Evolutionary conservation across 2,329 filamentous ascomycete species (phyloP), one percentile per base, ranked within the genome.

Genomic region (Botrytis hyacinthi): DNA sequence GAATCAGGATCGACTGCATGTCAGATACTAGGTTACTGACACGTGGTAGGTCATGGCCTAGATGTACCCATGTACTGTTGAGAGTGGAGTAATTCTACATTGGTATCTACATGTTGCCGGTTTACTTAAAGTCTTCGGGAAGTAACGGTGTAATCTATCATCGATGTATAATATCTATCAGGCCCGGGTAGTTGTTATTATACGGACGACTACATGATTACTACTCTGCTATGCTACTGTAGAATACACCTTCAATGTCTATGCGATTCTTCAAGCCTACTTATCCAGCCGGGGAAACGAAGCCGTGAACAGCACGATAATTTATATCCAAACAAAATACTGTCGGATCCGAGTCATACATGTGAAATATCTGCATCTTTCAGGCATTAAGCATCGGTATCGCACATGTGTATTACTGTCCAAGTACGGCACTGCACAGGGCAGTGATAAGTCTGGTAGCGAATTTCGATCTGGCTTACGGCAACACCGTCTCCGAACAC

Each of bases 1-100:
- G 70, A 72, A 66, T 72, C 70, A 72, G 70, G 70, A 72, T 72
- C 61, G 26, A 48, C 70, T 72, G 70, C 70, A 72, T 72, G 70
- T 72, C 61, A 72, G 70, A 66, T 67, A 42, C 66, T 72, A 68
- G 66, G 16, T 68, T 72, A 37, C 46, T 72, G 70, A 72, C 70
- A 72, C 70, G 70, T 72, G 70, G 70, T 72, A 42, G 37, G 60
- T 37, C 60, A 54, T 32, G 32, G 60, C 44, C 69, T 71, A 71
- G 59, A 51, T 40, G 35, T 48, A 40, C 32, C 46, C 40, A 46
- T 62, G 69, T 46, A 63, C 26, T 54, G n/a, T 29, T 65, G 60
- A 66, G 60, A 65, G 32, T 37, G 40, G 42, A 46, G 35, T 40
- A 71, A 22, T n/a, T 37, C 42, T 71, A 12, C 42, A 37, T 63